These are phyloP conservation scores for Aspergillus pseudoterreus DNA, from an alignment of 2,329 filamentous ascomycete genomes.

Conservation along the genomic window DNA sequence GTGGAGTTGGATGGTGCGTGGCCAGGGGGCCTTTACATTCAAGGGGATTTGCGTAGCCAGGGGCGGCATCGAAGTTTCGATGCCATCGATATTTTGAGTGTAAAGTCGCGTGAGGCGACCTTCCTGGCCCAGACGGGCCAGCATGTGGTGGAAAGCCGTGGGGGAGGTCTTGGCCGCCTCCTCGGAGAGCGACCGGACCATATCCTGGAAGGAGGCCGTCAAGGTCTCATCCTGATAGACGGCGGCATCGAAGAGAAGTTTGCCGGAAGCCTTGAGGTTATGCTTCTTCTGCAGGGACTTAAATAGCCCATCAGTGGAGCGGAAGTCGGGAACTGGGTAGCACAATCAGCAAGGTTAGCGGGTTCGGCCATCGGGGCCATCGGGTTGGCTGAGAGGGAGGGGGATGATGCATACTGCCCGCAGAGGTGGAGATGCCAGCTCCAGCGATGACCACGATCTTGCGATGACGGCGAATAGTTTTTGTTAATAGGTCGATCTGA, in stretches of 20 bases:
- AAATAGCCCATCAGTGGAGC: conserved; percentile 86
- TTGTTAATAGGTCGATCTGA: conserved; percentile 67
- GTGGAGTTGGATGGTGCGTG: conserved; percentile 86
- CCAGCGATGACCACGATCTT: conserved; percentile 97
- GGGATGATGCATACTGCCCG: conserved; percentile 66
- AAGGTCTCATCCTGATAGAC: conserved; percentile 91
- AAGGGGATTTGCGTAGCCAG: conserved; percentile 78
- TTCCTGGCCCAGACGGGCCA: conserved; percentile 84
- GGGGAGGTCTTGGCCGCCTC: conserved; percentile 74
- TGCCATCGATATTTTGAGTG: conserved; percentile 93
- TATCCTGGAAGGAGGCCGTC: conserved; percentile 88
- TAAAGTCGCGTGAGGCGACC: conserved; percentile 86
- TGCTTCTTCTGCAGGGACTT: conserved; percentile 79
- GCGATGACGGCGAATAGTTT: conserved; percentile 78
- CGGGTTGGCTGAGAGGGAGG: conserved; percentile 6
- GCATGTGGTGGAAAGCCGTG: conserved; percentile 87
- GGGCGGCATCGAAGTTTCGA: conserved; percentile 80
- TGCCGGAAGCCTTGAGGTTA: conserved; percentile 88
- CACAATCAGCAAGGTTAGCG: conserved; percentile 6
- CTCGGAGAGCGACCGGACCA: conserved; percentile 85
- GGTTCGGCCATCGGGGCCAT: neutral
- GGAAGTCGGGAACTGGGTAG: conserved; percentile 80
- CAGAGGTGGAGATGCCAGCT: conserved; percentile 93
- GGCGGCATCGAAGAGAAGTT: conserved; percentile 93
- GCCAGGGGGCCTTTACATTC: conserved; percentile 84